Percentiles rank a stretch among this genome's conserved stretches.
These are phyloP conservation scores for Pouteria campechiana DNA, from an alignment of 179 eudicot genomes.

Conservation along the genomic window DNA sequence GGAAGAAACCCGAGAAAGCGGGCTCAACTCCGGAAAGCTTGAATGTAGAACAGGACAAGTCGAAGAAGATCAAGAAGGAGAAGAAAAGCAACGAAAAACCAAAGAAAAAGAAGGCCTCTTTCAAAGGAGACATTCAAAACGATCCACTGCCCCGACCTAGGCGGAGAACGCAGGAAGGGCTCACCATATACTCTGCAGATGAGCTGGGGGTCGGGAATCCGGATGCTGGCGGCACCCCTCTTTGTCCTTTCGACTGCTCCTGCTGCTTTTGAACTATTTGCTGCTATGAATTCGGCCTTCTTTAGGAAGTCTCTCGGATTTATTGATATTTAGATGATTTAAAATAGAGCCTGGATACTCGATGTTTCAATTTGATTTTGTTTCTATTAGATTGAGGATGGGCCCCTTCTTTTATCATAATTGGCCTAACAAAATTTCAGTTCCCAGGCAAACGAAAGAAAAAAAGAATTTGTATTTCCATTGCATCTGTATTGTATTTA, in stretches of 20 bases:
- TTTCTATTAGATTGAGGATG: too few relatives aligned
- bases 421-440: too few relatives aligned
- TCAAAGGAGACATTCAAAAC: too few relatives aligned
- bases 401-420: too few relatives aligned
- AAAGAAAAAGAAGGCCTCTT: slow-evolving; percentile 7
- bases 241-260: slow-evolving; percentile 73
- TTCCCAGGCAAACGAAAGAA: too few relatives aligned
- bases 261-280: slow-evolving; percentile 79
- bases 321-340: too few relatives aligned
- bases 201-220: slow-evolving; percentile 50
- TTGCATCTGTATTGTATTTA: too few relatives aligned
- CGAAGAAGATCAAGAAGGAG: slow-evolving; percentile 22
- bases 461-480: too few relatives aligned
- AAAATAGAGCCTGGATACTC: too few relatives aligned
- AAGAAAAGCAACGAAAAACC: slow-evolving; percentile 10
- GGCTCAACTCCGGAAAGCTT: slow-evolving; percentile 1
- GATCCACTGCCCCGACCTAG: slow-evolving; percentile 16
- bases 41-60: slow-evolving; percentile 7
- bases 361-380: too few relatives aligned
- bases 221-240: slow-evolving; percentile 50
- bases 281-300: too few relatives aligned
- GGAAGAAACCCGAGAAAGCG: slow-evolving; percentile 23
- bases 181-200: slow-evolving; percentile 41
- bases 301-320: too few relatives aligned
- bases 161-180: slow-evolving; percentile 52